Percentiles rank a stretch among this genome's conserved stretches.
These are phyloP conservation scores for Ceratobasidium sp. DNA, from an alignment of 1,284 basidiomycete genomes.

Conservation along the genomic window DNA sequence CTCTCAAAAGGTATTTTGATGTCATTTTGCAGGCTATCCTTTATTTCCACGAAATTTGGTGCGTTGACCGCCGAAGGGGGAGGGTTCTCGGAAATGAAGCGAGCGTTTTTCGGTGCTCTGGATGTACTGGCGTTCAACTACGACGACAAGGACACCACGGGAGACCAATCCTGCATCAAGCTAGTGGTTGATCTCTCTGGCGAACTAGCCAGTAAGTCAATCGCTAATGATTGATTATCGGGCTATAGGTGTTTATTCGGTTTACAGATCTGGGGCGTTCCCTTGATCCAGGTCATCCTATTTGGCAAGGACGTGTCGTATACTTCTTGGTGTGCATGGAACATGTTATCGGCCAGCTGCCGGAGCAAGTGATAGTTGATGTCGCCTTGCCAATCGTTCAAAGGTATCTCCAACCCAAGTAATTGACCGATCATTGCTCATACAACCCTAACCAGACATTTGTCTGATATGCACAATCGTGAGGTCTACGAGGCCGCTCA, in stretches of 20 bases:
- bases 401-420: constrained; percentile 17
- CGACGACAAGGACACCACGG: constrained; percentile 20
- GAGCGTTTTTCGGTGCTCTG: constrained; percentile 42
- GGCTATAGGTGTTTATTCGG: background rate
- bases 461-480: constrained; percentile 32
- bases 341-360: constrained; percentile 41
- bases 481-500: constrained; percentile 44
- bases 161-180: constrained; percentile 18
- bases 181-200: constrained; percentile 9
- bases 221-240: background rate
- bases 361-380: constrained; percentile 26
- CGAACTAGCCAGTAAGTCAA: constrained; percentile 31
- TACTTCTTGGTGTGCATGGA: constrained; percentile 44
- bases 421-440: background rate
- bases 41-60: constrained; percentile 43
- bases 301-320: constrained; percentile 29
- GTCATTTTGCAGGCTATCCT: constrained; percentile 41
- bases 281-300: constrained; percentile 10
- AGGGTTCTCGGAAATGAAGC: constrained; percentile 43
- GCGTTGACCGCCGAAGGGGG: constrained; percentile 41
- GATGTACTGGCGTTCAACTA: constrained; percentile 41
- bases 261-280: constrained; percentile 15
- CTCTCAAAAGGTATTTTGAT: constrained; percentile 26
- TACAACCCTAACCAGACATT: constrained; percentile 24
- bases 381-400: constrained; percentile 40